These are phyloP conservation scores for Talaromyces sp. DNA, from an alignment of 2,329 filamentous ascomycete genomes.

Conservation along the genomic window DNA sequence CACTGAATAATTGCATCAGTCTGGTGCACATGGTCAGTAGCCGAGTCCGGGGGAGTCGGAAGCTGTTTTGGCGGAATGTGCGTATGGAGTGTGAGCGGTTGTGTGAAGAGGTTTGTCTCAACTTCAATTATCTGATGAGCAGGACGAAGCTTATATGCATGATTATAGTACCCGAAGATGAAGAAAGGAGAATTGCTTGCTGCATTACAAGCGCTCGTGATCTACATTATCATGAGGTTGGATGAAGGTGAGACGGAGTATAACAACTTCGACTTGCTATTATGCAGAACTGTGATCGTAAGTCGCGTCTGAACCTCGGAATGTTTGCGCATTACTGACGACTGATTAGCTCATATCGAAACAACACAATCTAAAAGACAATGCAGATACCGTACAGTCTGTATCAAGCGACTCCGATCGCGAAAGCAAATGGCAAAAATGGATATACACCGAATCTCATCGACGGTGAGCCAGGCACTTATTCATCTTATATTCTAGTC, in stretches of 20 bases:
- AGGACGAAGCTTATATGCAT: not conserved
- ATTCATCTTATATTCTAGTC: no score
- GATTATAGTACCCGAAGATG: slow-evolving; percentile 27
- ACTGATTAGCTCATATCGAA: not conserved
- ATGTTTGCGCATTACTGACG: not conserved
- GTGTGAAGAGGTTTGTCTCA: slow-evolving; percentile 31
- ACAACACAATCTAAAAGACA: not conserved
- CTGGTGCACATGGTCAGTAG: slow-evolving; percentile 41
- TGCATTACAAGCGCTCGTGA: slow-evolving; percentile 44
- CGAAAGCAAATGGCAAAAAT: slow-evolving; percentile 37
- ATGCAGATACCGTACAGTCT: not conserved
- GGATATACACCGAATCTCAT: slow-evolving; percentile 43
- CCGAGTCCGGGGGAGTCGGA: slow-evolving; percentile 33
- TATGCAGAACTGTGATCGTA: slow-evolving; percentile 38
- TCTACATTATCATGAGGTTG: slow-evolving; percentile 45
- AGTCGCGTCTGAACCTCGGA: slow-evolving; percentile 11
- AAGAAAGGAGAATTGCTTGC: slow-evolving; percentile 41
- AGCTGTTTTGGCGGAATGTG: slow-evolving; percentile 48
- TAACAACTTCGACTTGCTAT: slow-evolving; percentile 41
- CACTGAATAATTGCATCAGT: slow-evolving; percentile 43
- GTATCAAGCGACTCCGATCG: slow-evolving; percentile 21
- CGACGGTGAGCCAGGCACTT: not conserved
- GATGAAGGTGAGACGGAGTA: slow-evolving; percentile 46
- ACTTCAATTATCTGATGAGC: not conserved
- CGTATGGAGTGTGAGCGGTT: slow-evolving; percentile 43